Base-by-base conservation (phyloP, 805 yeast species). In the Dipodascus geniculatus region DNA sequence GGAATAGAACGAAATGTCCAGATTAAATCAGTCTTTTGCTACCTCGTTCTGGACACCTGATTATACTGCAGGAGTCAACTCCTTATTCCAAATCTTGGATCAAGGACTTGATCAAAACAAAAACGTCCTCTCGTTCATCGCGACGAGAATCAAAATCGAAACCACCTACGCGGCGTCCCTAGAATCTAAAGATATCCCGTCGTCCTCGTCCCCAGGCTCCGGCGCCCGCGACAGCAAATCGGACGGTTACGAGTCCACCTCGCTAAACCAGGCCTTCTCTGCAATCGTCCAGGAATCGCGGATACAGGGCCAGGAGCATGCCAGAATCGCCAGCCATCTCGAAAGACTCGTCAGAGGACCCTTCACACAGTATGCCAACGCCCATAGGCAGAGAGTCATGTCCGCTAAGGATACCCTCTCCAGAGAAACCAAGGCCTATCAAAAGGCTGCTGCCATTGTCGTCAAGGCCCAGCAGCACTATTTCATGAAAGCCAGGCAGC, bases 401-500 rank as follows among this genome's bases (percentile, higher is more conserved):
- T 79, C 76, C 61, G 79, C 87, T n/a, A 83, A 82, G 53, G 72
- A 74, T 54, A 72, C 74, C 3, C 68, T 87, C 42, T 67, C 70
- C 51, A 73, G 70, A 20, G 80, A 79, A 58, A 72, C 78, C 49
- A 76, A 75, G 59, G 72, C 68, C 50, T 85, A 79, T 65, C 78
- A 78, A 49, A 73, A 68, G 52, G 74, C 72, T 57, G 64, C 66
- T 14, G 66, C 68, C 35, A 79, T 82, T 52, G 85, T 79, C 48
- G 73, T 74, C 58, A 72, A 77, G 58, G 62, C 74, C 49, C 87
- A 81, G 64, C 81, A 79, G 66, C 77, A 75, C 54, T 87, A 87
- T 65, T 86, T 84, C 73, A 85, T 81, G 67, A 84, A 83, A 63
- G 86, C 93, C 65, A 72, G 95, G 52, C 70, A 79, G 56, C 72